phyloP scores from a whole-genome alignment of 1,284 basidiomycete genomes.

The Somion occarium region DNA sequence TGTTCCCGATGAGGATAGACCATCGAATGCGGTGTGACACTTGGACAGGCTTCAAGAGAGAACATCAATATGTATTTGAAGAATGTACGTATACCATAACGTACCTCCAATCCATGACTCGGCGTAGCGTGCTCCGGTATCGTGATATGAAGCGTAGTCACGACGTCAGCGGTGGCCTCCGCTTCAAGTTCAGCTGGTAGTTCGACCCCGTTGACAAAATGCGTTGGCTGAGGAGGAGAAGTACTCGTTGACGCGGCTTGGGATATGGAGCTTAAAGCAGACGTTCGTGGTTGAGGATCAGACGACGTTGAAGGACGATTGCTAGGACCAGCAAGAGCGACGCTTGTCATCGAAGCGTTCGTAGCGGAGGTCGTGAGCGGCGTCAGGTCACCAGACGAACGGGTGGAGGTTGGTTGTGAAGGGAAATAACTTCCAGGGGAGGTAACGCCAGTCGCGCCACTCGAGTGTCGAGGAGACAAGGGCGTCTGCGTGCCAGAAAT shows the following conservation, averaged over 20 bases:
- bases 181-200: conserved; percentile 15
- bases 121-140: conserved; percentile 53
- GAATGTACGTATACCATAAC: no score
- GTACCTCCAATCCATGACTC: conserved; percentile 55
- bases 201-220: conserved; percentile 10
- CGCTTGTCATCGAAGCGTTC: conserved; percentile 23
- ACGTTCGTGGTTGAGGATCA: conserved; percentile 5
- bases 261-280: not conserved
- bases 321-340: conserved; percentile 9
- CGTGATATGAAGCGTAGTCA: conserved; percentile 40
- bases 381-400: conserved; percentile 20
- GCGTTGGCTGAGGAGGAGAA: not conserved
- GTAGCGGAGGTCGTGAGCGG: conserved; percentile 26
- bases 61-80: no score
- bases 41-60: conserved; percentile 47
- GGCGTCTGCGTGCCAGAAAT: conserved; percentile 16
- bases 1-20: conserved; percentile 75
- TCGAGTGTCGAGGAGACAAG: conserved; percentile 10
- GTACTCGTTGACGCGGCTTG: not conserved
- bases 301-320: conserved; percentile 2
- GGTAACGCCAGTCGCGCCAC: conserved; percentile 1
- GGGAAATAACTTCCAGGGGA: conserved; percentile 15
- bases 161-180: conserved; percentile 37
- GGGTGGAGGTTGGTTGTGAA: conserved; percentile 14
- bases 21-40: conserved; percentile 74